Conservation (phyloP, 345 rosid genomes). For the Citrus reticulata region DNA sequence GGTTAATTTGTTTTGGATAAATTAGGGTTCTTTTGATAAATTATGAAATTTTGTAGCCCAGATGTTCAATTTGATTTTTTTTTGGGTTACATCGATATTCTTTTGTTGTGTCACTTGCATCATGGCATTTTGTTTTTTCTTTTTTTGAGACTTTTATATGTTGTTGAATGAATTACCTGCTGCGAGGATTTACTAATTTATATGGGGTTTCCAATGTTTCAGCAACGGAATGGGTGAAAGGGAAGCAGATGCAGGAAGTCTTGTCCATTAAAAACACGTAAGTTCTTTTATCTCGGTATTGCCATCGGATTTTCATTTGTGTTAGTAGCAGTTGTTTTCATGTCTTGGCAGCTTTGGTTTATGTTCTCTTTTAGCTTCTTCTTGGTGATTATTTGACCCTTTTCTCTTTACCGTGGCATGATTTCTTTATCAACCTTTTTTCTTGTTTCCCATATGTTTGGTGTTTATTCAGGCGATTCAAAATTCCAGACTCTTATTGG, state of each 20-base stretch:
- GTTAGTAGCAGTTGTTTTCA: neutral
- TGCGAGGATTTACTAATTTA: neutral
- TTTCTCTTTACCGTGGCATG: neutral
- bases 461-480: neutral
- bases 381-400: too few relatives aligned
- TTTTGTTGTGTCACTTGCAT: neutral
- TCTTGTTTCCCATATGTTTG: neutral
- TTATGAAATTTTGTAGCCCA: neutral
- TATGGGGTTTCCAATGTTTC: slow-evolving; percentile 11
- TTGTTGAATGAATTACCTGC: neutral
- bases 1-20: slow-evolving; percentile 43
- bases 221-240: slow-evolving; percentile 99
- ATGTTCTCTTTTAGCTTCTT: neutral
- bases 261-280: slow-evolving; percentile 89
- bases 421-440: neutral
- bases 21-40: neutral
- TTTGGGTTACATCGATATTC: neutral
- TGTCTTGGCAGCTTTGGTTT: too few relatives aligned
- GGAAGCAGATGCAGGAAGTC: slow-evolving; percentile 88
- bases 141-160: neutral
- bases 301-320: neutral
- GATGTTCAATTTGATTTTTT: too few relatives aligned
- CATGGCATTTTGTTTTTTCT: neutral
- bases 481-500: neutral
- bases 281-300: slow-evolving; percentile 19